These are phyloP conservation scores for Neospora caninum DNA, from an alignment of 169 alveolate species.

Conservation along the genomic window DNA sequence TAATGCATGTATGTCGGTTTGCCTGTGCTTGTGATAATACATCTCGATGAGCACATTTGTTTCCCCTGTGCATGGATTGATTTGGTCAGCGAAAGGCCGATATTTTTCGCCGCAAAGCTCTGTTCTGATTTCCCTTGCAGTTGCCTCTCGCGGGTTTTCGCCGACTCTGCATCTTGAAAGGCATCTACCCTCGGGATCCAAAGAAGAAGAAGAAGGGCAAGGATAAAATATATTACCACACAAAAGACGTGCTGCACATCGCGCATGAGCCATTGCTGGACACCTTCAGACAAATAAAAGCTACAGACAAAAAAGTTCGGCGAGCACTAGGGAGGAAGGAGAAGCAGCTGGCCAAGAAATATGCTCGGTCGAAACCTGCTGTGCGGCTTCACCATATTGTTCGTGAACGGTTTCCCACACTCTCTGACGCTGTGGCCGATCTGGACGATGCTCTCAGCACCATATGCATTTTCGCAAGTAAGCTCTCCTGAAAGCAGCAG, in stretches of 20 bases:
- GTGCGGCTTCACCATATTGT: conserved; percentile 92
- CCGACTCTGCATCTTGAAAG: conserved; percentile 97
- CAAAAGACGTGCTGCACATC: conserved; percentile 92
- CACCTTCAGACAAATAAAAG: conserved; percentile 88
- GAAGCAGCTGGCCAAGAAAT: conserved; percentile 83
- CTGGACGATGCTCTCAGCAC: conserved; percentile 98
- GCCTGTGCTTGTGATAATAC: no score
- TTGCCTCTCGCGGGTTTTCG: conserved; percentile 93
- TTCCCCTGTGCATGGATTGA: no score
- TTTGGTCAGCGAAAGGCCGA: no score
- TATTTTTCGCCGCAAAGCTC: no score
- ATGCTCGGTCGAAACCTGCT: conserved; percentile 88
- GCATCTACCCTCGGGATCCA: conserved; percentile 99
- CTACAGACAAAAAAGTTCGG: conserved; percentile 89
- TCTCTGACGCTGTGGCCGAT: conserved; percentile 96
- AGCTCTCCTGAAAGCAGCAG: conserved; percentile 27
- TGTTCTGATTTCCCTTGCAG: background rate
- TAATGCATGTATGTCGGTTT: no score
- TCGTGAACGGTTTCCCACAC: conserved; percentile 92
- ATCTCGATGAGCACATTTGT: no score
- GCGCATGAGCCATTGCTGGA: conserved; percentile 87
- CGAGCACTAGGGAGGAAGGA: conserved; percentile 90
- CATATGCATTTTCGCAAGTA: conserved; percentile 92
- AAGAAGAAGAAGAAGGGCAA: conserved; percentile 89
- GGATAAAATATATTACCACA: conserved; percentile 91